Percentiles rank a stretch among this genome's conserved stretches.
Conservation (phyloP, 148 eudicot species). For the Amaranthus cruentus region DNA sequence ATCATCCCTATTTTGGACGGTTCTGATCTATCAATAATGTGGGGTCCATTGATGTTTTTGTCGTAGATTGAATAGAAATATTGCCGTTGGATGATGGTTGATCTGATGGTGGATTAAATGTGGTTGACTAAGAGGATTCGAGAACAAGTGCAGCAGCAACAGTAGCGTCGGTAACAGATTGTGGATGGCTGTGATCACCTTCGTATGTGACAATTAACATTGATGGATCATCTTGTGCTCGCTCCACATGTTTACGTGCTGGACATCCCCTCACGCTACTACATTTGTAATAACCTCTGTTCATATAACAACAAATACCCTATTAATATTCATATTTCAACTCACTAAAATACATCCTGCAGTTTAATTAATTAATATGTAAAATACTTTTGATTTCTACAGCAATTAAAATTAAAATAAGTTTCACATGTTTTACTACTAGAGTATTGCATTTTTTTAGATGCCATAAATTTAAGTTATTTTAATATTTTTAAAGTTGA, state of each 20-base stretch:
- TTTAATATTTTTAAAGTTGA: too few species aligned
- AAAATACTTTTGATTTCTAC: too few species aligned
- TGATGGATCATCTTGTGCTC: slow-evolving; percentile 70
- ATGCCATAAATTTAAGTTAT: too few species aligned
- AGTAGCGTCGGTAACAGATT: slow-evolving; percentile 42
- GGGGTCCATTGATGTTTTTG: neutral
- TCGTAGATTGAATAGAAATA: neutral
- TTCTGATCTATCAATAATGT: slow-evolving; percentile 4
- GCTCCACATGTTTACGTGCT: slow-evolving; percentile 85
- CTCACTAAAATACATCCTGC: too few species aligned
- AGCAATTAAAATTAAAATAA: too few species aligned
- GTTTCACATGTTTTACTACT: too few species aligned
- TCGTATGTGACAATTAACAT: slow-evolving; percentile 89
- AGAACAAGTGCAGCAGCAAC: slow-evolving; percentile 56
- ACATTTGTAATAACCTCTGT: slow-evolving; percentile 93
- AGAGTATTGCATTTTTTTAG: too few species aligned
- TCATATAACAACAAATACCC: neutral
- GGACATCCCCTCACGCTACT: slow-evolving; percentile 91
- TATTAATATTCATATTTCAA: neutral
- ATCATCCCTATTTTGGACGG: slow-evolving; percentile 11
- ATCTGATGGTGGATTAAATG: neutral
- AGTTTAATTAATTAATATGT: too few species aligned
- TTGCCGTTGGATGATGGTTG: neutral
- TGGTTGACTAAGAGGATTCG: slow-evolving; percentile 49
- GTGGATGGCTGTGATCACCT: slow-evolving; percentile 85